Conservation (phyloP, 257 asterid species). For the Penstemon newberryi region DNA sequence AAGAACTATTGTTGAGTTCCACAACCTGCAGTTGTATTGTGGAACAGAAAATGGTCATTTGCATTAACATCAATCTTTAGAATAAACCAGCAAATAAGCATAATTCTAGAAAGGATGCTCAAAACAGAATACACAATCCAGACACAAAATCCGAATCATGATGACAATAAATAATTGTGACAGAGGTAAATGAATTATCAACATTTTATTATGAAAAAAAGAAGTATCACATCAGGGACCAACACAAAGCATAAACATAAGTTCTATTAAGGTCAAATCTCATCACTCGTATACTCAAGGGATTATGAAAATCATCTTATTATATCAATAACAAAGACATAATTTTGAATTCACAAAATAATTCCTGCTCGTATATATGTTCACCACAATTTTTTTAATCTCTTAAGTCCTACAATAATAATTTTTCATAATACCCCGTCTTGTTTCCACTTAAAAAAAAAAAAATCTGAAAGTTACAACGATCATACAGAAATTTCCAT, state of each 20-base stretch:
- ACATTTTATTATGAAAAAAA: too few relatives aligned
- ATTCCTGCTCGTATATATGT: too few relatives aligned
- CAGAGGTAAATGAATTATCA: background rate
- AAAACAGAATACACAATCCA: background rate
- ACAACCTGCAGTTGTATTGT: slow-evolving; percentile 72
- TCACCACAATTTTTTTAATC: background rate
- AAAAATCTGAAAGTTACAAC: background rate
- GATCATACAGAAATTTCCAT: background rate
- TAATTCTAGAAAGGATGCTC: background rate
- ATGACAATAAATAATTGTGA: background rate
- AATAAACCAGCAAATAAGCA: slow-evolving; percentile 25
- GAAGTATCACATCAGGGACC: background rate
- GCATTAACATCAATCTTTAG: slow-evolving; percentile 30
- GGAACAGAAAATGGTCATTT: slow-evolving; percentile 56
- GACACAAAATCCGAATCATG: background rate
- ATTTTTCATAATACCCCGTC: background rate
- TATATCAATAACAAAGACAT: background rate
- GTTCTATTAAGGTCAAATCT: background rate
- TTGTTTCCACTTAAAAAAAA: background rate
- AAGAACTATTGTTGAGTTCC: slow-evolving; percentile 55
- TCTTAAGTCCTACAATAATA: background rate
- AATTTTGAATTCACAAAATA: background rate
- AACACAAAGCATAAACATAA: background rate
- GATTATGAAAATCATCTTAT: background rate
- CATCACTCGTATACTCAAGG: background rate